phyloP scores from a whole-genome alignment of 225 moss, liverwort and hornwort species.

The Pleurozium schreberi region DNA sequence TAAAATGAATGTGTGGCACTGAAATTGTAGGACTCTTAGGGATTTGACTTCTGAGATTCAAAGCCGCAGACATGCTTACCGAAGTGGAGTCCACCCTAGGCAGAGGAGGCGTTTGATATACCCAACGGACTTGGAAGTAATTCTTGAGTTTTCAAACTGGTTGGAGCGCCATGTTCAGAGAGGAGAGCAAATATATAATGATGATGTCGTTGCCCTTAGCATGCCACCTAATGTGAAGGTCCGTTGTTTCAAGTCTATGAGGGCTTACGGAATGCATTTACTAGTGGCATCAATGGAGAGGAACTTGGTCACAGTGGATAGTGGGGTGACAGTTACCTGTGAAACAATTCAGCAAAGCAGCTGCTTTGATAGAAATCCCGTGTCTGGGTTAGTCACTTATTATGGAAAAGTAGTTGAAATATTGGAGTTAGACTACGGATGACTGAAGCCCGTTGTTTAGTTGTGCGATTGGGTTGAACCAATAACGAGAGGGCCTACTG shows the following conservation, averaged over 20 bases:
- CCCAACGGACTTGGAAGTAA: accelerated
- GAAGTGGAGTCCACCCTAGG: accelerated
- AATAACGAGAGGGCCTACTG: accelerated
- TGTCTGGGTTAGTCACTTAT: accelerated
- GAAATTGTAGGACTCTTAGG: no score
- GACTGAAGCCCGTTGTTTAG: not conserved
- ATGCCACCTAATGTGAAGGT: not conserved
- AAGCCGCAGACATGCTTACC: no score
- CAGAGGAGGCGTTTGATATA: not conserved
- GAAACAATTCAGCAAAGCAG: not conserved
- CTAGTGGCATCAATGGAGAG: accelerated
- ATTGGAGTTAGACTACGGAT: not conserved
- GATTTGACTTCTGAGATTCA: accelerated
- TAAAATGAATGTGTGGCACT: no score
- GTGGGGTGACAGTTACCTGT: accelerated
- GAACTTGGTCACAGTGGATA: accelerated
- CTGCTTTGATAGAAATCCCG: accelerated
- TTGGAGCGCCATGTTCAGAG: accelerated
- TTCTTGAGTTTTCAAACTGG: accelerated
- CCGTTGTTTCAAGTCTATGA: accelerated
- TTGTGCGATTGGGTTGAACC: not conserved
- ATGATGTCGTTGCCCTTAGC: accelerated
- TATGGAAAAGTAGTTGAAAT: not conserved
- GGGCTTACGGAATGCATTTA: not conserved
- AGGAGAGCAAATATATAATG: accelerated